Base-by-base conservation (phyloP, 768 basidiomycete species). In the Pleurotus cornucopiae region DNA sequence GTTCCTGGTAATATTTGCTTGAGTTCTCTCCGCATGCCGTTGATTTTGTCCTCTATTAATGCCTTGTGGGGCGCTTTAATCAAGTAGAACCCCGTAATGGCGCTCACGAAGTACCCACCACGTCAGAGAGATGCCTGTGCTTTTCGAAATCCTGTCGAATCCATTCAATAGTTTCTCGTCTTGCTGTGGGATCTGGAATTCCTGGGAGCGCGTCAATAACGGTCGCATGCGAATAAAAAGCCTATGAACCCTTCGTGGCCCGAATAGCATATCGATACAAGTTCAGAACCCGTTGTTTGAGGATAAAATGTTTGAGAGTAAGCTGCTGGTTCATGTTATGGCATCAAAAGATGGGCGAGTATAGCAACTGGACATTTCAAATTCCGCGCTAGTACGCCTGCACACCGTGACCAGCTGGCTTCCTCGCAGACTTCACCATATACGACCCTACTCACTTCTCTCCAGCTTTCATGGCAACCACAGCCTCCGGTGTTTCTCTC, bases 261-360 rank as follows among this genome's bases (percentile, higher is more conserved):
- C 89, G 83, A 61, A 90, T 76, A n/a, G 82, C 79, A 53, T 74
- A 67, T 56, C 88, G 81, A 69, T 90, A 91, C 47, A 90, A 71
- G 59, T 73, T 66, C 45, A 91, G 64, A 16, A 79, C 83, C 64
- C 78, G 73, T 58, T 84, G 80, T 57, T 78, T 78, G 57, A 91
- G 77, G 63, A 92, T 79, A 64, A 91, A 91, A 70, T 91, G 88
- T 70, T 78, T 87, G 68, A 91, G 79, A 37, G 84, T 81, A 55
- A 76, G 68, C 23, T 56, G 47, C 21, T 46, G 40, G 59, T 61
- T 61, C 57, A 64, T 58, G 57, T 43, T 57, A 53, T 54, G 51
- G 23, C 38, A 53, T 37, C 34, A 18, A 18, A 53, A 46, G 57
- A 41, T 40, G 23, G 48, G 48, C 47, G 40, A 53, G 38, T 46